Evolutionary conservation across 805 yeast genomes (phyloP).

Genomic region (Diddensiella caesifluorescens): DNA sequence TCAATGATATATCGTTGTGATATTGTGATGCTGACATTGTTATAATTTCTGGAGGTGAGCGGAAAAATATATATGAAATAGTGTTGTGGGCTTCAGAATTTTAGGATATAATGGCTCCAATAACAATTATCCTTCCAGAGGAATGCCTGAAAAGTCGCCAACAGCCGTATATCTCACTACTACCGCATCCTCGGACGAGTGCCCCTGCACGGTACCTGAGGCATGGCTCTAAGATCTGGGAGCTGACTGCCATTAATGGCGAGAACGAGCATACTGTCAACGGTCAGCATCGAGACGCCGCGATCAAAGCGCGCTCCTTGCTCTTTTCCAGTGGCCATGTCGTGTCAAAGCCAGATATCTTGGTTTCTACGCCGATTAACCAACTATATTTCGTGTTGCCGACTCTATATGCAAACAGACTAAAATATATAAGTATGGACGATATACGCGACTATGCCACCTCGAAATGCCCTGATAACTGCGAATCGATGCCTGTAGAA

Average conservation of each 20-base stretch:
- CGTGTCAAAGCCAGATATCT: slow-evolving; percentile 21
- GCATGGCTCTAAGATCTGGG: slow-evolving; percentile 16
- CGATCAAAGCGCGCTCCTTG: slow-evolving; percentile 12
- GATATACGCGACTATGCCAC: slow-evolving; percentile 24
- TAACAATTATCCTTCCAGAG: slow-evolving; percentile 12
- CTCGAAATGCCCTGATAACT: slow-evolving; percentile 12
- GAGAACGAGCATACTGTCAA: slow-evolving; percentile 1
- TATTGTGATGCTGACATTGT: too few relatives aligned
- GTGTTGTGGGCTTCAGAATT: too few relatives aligned
- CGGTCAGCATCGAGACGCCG: slow-evolving; percentile 15
- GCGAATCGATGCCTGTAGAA: slow-evolving; percentile 14
- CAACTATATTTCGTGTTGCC: slow-evolving; percentile 26
- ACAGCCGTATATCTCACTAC: not conserved
- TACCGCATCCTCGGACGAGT: slow-evolving; percentile 25
- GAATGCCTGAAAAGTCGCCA: slow-evolving; percentile 3
- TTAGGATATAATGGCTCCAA: slow-evolving; percentile 1
- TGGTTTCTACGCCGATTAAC: slow-evolving; percentile 27
- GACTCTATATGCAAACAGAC: slow-evolving; percentile 17
- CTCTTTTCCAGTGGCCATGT: slow-evolving; percentile 10
- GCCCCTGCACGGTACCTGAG: slow-evolving; percentile 19
- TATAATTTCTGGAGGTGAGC: too few relatives aligned
- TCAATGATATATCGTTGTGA: too few relatives aligned
- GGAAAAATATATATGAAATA: too few relatives aligned
- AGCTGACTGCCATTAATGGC: slow-evolving; percentile 23
- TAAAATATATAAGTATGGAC: slow-evolving; percentile 24